phyloP scores from a whole-genome alignment of 2,329 filamentous ascomycete species.

The Penicillium sp. region DNA sequence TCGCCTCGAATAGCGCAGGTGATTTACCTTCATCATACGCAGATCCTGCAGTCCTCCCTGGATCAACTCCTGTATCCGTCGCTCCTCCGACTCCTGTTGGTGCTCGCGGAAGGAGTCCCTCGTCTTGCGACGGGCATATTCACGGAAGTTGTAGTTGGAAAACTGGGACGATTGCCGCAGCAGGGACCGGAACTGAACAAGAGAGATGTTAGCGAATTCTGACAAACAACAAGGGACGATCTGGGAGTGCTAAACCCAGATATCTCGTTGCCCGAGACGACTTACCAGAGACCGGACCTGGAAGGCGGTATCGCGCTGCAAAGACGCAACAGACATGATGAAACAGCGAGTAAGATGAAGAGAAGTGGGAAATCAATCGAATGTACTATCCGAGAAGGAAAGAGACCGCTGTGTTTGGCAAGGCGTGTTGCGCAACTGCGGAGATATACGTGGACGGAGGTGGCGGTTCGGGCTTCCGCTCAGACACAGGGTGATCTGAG shows the following conservation, averaged over 20 bases:
- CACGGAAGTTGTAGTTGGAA: slow-evolving; percentile 92
- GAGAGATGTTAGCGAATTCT: neutral
- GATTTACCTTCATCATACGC: slow-evolving; percentile 79
- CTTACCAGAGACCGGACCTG: slow-evolving; percentile 46
- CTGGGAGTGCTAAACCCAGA: neutral
- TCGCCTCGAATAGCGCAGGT: neutral
- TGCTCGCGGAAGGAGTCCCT: slow-evolving; percentile 85
- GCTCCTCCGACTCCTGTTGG: slow-evolving; percentile 64
- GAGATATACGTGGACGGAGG: slow-evolving; percentile 9
- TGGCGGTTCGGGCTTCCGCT: slow-evolving; percentile 14
- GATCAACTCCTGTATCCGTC: slow-evolving; percentile 78
- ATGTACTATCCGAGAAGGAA: neutral
- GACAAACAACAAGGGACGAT: neutral
- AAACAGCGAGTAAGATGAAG: neutral
- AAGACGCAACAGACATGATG: slow-evolving; percentile 42
- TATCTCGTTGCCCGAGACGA: slow-evolving; percentile 2
- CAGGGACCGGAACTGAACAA: slow-evolving; percentile 76
- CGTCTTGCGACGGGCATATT: slow-evolving; percentile 89
- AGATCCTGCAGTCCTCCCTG: slow-evolving; percentile 83
- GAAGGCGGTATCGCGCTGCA: slow-evolving; percentile 43
- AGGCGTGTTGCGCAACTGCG: slow-evolving; percentile 1
- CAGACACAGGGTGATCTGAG: neutral
- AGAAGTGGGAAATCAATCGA: slow-evolving; percentile 4
- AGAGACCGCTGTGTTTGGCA: neutral
- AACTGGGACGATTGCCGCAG: slow-evolving; percentile 83